Evolutionary conservation across 345 rosid species (phyloP).

Genomic region (Luvunga scandens): DNA sequence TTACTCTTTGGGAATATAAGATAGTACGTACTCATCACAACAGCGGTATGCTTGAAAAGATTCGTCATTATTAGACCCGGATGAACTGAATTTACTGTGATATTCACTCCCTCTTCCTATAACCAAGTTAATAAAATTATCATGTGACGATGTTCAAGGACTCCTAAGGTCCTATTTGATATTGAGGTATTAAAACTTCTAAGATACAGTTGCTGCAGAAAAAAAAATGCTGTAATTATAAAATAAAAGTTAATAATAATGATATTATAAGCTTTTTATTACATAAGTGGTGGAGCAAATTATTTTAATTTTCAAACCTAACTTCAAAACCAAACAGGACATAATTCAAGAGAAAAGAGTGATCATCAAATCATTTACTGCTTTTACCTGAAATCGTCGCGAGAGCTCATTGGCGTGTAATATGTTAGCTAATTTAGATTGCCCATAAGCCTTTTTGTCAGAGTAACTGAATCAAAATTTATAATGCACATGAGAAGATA

Average conservation of each 20-base stretch:
- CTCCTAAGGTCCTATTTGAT: too few species aligned
- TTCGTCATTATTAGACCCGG: constrained; percentile 93
- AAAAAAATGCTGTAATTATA: too few species aligned
- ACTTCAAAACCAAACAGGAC: too few species aligned
- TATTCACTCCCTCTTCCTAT: constrained; percentile 76
- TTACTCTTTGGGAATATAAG: not conserved
- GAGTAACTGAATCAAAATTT: constrained; percentile 46
- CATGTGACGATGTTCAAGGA: not conserved
- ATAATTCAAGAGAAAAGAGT: not conserved
- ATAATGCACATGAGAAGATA: not conserved
- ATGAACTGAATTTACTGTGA: constrained; percentile 85
- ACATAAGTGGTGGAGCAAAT: too few species aligned
- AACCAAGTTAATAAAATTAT: not conserved
- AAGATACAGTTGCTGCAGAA: too few species aligned
- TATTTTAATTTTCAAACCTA: too few species aligned
- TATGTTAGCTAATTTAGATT: constrained; percentile 88
- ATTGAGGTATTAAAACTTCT: too few species aligned
- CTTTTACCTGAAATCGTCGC: constrained; percentile 68
- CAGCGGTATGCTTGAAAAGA: constrained; percentile 62
- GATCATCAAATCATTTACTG: not conserved
- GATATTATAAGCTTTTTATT: too few species aligned
- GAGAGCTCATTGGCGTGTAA: constrained; percentile 86
- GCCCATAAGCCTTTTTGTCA: constrained; percentile 89
- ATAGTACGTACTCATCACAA: constrained; percentile 58
- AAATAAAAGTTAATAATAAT: too few species aligned